A percentile compares a stretch with the other conserved stretches of the same genome.
These are phyloP conservation scores for Candida boleticola DNA, from an alignment of 805 yeast species.

Conservation along the genomic window DNA sequence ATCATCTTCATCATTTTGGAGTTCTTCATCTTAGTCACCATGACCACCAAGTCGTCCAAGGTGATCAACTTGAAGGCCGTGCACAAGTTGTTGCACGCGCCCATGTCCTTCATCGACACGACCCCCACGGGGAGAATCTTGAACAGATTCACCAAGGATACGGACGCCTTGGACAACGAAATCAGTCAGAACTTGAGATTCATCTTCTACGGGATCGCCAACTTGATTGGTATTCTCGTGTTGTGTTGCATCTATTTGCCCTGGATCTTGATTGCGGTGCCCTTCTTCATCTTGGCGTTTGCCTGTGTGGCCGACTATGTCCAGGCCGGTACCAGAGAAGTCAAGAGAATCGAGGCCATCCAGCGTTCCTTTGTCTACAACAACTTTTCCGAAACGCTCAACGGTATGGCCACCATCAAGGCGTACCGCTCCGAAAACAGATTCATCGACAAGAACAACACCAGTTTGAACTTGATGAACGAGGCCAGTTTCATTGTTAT, in stretches of 20 bases:
- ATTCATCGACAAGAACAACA: conserved; percentile 26
- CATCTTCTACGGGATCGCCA: conserved; percentile 52
- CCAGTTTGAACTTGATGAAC: conserved; percentile 30
- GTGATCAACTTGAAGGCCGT: conserved; percentile 63
- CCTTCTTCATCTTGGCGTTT: conserved; percentile 25
- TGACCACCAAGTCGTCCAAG: conserved; percentile 53
- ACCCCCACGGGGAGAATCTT: conserved; percentile 86
- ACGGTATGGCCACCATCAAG: conserved; percentile 37
- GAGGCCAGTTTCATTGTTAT: conserved; percentile 36
- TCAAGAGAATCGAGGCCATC: conserved; percentile 38
- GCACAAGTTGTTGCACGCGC: conserved; percentile 62
- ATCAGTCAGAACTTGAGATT: conserved; percentile 66
- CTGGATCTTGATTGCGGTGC: conserved; percentile 40
- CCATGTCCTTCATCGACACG: conserved; percentile 80
- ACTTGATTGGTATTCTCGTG: conserved; percentile 54
- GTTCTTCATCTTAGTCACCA: conserved; percentile 47
- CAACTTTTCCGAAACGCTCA: conserved; percentile 36
- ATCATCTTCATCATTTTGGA: conserved; percentile 42
- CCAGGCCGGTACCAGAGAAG: conserved; percentile 38
- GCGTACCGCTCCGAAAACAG: conserved; percentile 28
- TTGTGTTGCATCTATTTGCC: conserved; percentile 37
- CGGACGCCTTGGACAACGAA: conserved; percentile 81
- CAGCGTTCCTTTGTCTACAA: conserved; percentile 41
- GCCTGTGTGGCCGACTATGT: conserved; percentile 31
- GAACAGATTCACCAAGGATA: conserved; percentile 85